Percentiles rank a stretch among this genome's conserved stretches.
Evolutionary conservation across 163 green algal species (phyloP).

Genomic region (Scenedesmus sp.): DNA sequence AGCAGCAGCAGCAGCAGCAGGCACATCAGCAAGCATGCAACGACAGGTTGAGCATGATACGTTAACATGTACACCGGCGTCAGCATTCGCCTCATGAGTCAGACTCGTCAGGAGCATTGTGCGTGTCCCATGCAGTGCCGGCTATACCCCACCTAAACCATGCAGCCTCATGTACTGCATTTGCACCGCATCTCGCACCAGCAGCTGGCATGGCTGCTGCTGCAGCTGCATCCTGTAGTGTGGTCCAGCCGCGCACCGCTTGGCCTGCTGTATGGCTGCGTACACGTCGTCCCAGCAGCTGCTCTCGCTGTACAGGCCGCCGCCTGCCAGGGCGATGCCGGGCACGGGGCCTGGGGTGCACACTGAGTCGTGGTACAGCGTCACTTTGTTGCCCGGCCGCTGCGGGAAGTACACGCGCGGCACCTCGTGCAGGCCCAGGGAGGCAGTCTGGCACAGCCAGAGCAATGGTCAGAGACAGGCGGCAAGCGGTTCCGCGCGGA

Average conservation of each 20-base stretch:
- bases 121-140: too few relatives aligned
- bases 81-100: too few relatives aligned
- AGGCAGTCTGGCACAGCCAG: background rate
- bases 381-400: constrained; percentile 67
- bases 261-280: constrained; percentile 15
- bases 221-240: background rate
- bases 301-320: constrained; percentile 47
- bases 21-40: background rate
- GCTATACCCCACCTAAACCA: too few relatives aligned
- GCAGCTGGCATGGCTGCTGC: background rate
- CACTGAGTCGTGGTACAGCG: constrained; percentile 68
- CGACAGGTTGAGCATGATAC: background rate
- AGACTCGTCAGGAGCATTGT: too few relatives aligned
- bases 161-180: too few relatives aligned
- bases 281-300: constrained; percentile 64
- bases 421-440: constrained; percentile 41
- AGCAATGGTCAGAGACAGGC: background rate
- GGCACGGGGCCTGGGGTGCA: constrained; percentile 37
- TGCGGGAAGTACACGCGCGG: constrained; percentile 67
- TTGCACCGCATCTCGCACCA: background rate
- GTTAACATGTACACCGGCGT: too few relatives aligned
- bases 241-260: background rate
- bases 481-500: background rate
- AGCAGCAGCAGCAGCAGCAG: background rate
- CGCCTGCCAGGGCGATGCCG: constrained; percentile 48